A percentile compares a stretch with the other conserved stretches of the same genome.
Evolutionary conservation across 345 rosid species (phyloP).

Genomic region (Leavenworthia alabamica): DNA sequence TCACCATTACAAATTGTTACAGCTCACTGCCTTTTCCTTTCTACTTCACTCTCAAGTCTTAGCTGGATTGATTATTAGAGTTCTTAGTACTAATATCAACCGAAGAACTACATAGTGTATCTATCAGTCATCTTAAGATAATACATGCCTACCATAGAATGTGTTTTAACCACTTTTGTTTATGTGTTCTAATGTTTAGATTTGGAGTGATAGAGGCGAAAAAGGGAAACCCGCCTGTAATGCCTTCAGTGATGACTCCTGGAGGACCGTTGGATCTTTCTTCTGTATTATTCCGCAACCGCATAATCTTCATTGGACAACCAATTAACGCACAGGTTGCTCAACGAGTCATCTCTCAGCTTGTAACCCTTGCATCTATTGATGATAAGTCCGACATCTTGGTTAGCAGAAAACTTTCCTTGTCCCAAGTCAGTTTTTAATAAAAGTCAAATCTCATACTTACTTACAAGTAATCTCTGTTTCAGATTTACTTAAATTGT

Average conservation of each 20-base stretch:
- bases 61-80: not conserved
- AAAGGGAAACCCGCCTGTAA: constrained; percentile 73
- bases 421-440: not conserved
- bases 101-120: not conserved
- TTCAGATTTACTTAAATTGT: constrained; percentile 77
- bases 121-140: not conserved
- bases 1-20: not conserved
- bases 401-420: constrained; percentile 37
- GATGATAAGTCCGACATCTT: constrained; percentile 85
- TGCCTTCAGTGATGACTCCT: constrained; percentile 85
- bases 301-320: constrained; percentile 84
- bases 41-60: not conserved
- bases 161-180: not conserved
- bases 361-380: constrained; percentile 76
- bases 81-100: not conserved
- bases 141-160: not conserved
- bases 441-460: not conserved
- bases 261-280: constrained; percentile 90
- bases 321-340: constrained; percentile 80
- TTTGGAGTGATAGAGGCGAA: constrained; percentile 44
- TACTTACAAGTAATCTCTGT: constrained; percentile 8
- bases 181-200: constrained; percentile 28
- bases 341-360: constrained; percentile 87
- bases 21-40: not conserved
- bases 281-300: constrained; percentile 71